Conservation (phyloP, 768 basidiomycete species). For the Psilocybe tampanensis region DNA sequence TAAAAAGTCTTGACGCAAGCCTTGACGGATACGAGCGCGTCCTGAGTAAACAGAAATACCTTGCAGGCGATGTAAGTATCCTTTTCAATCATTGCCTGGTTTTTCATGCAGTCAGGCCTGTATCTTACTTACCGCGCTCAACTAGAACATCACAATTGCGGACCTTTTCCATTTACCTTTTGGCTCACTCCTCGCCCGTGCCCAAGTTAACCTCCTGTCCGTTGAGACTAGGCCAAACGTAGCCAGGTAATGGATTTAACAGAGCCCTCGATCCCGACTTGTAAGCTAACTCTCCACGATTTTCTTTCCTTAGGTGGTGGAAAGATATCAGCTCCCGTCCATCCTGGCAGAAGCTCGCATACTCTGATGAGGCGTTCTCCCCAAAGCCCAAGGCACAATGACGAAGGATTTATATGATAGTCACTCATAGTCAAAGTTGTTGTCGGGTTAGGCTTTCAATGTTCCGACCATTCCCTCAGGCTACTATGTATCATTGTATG, state of each 20-base stretch:
- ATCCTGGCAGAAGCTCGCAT: neutral
- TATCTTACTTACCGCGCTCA: no score
- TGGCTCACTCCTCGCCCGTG: slow-evolving; percentile 27
- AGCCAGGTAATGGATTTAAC: slow-evolving; percentile 19
- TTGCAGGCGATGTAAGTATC: slow-evolving; percentile 54
- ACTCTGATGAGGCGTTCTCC: no score
- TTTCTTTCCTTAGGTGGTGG: slow-evolving; percentile 11
- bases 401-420: no score
- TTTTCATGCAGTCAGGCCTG: no score
- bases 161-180: slow-evolving; percentile 53
- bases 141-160: slow-evolving; percentile 48
- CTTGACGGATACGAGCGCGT: slow-evolving; percentile 59
- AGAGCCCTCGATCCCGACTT: no score
- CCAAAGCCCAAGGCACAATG: no score
- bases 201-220: slow-evolving; percentile 14
- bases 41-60: slow-evolving; percentile 53
- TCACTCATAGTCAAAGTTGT: no score
- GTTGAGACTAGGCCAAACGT: slow-evolving; percentile 45
- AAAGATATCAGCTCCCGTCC: slow-evolving; percentile 12
- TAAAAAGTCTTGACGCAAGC: slow-evolving; percentile 34
- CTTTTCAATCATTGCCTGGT: no score
- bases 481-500: no score
- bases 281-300: no score
- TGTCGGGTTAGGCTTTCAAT: no score
- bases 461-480: no score